Percentiles rank a stretch among this genome's conserved stretches.
Conservation (phyloP, 73 alveolate genomes). For the Tetrahymena elliotti region DNA sequence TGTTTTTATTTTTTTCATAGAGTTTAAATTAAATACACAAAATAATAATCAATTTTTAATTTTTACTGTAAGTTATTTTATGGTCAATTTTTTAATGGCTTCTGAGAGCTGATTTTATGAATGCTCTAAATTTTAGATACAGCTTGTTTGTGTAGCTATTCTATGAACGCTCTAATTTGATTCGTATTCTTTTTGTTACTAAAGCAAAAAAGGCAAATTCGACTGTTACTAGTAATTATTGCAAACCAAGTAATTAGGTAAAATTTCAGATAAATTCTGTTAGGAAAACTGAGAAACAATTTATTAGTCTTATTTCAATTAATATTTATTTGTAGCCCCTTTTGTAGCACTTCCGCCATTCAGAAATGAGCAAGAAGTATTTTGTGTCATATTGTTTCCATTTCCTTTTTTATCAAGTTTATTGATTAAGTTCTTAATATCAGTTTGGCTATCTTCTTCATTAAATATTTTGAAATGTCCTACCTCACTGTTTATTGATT, state of each 20-base stretch:
- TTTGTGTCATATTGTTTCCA: background rate
- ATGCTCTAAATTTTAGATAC: background rate
- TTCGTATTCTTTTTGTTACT: background rate
- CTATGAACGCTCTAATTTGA: background rate
- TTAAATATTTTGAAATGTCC: background rate
- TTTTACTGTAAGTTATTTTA: background rate
- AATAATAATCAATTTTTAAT: background rate
- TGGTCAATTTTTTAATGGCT: background rate
- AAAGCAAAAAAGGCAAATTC: background rate
- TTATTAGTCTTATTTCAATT: background rate
- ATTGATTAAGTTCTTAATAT: background rate
- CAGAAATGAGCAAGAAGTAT: background rate
- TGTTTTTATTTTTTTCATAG: too few species aligned
- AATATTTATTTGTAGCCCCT: background rate
- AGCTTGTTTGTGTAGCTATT: background rate
- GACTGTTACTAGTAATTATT: background rate
- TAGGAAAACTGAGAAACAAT: background rate
- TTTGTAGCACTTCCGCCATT: background rate
- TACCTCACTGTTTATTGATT: background rate
- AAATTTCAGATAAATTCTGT: background rate
- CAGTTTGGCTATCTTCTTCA: background rate
- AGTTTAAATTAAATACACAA: background rate
- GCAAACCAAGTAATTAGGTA: background rate
- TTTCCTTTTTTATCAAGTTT: background rate
- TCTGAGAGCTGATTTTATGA: background rate